Base-by-base conservation (phyloP, 306 rosid species). In the Crotalaria pallida region DNA sequence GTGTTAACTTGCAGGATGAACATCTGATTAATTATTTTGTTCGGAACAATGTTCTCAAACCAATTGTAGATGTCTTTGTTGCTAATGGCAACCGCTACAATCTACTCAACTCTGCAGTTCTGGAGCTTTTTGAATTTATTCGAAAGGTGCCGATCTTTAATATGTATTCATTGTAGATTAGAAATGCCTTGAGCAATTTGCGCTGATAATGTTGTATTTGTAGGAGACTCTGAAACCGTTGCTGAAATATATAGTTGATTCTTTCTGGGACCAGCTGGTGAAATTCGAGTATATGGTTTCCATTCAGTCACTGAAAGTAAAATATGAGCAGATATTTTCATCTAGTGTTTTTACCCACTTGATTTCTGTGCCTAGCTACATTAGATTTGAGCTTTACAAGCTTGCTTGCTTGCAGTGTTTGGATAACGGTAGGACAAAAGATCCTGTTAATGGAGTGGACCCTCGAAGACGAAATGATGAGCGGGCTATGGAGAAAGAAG, bases 1-100 rank as follows among this genome's bases (percentile, higher is more conserved):
- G 52, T 87, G 75, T 78, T 43, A 66, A 81, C 79, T 43, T 81
- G 87, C 92, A 93, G 98, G 97, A 93, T 80, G 98, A 90, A 66
- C 97, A 93, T 83, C 79, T 93, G 84, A 49, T 84, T 27, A 87
- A 49, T 72, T 87, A 93, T 84, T 82, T 93, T 71, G 83, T 85
- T 41, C 87, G 78, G 84, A 87, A 88, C 67, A 87, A 93, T 63
- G 88, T 90, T 78, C 92, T 93, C 69, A 88, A 85, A 82, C 96
- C 97, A 78, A 78, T 93, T 81, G 73, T 90, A 19, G 92, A 85
- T 63, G 92, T 83, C 60, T 93, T 93, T 72, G 84, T 88, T 83
- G 69, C 84, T 65, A 93, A 93, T 81, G 98, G 98, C 49, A 84
- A 82, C 81, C 98, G 98, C 49, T 93, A 93, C 80, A 93, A 93